Evolutionary conservation across 208 protist species (phyloP), one percentile per base, ranked within the genome.

Genomic region (Herpetomonas samuelpessoai): DNA sequence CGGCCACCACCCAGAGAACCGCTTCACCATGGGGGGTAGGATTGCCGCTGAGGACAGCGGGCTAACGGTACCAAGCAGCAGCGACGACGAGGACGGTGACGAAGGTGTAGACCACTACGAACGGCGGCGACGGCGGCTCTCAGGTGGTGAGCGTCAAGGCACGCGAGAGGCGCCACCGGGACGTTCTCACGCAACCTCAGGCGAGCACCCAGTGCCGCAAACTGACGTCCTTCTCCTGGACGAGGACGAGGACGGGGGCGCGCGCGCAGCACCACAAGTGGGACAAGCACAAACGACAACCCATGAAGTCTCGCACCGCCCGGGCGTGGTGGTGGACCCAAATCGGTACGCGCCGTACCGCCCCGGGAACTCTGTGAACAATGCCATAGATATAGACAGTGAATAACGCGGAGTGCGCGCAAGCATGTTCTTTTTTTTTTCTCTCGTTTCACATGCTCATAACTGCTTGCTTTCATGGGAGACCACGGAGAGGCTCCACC

Each of bases 331-430:
- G 7, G 50, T 77, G 6, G 45, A 68, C 30, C 58, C 63, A 12
- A 55, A 29, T 12, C 57, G 28, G 28, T 79, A 79, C 48, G 62
- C 56, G 7, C 57, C 18, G 18, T 74, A 65, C 49, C 18, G 47
- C 19, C 72, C 72, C 1, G 72, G 72, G 2, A 49, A 57, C 18
- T 52, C 44, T 41, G 30, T 51, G 6, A 4, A 53, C 1, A 49
- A 30, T 49, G 72, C 72, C 16, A 74, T 79, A 50, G 47, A 66
- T 30, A 51, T 79, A 16, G 66, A 58, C 44, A 48, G 19, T 19
- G 44, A 48, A 9, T 48, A 48, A 22, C 19, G 18, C 16, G 18
- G 10, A 18, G 10, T 18, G 35, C 10, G 35, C 35, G 35, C 35
- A 16, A 7, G 7, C 35, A 16, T 7, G 10, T 16, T 41, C 16